These are phyloP conservation scores for Camelina hispida DNA, from an alignment of 345 rosid species.

Conservation along the genomic window DNA sequence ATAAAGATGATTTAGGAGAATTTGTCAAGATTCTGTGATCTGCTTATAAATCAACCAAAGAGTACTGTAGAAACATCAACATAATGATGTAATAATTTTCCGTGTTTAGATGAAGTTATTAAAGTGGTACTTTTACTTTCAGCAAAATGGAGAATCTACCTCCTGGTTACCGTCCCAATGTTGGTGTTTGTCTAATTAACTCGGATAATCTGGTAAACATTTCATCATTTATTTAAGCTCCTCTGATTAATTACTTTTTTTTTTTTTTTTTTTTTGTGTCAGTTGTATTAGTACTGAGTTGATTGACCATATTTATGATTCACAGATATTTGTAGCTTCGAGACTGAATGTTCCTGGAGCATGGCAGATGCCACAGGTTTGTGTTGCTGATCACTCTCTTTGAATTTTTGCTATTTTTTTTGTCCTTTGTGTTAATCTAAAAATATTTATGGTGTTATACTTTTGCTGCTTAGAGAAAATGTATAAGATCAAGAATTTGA, in stretches of 20 bases:
- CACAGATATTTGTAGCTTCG: conserved; percentile 92
- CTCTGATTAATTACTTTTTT: not conserved
- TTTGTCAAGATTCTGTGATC: conserved; percentile 18
- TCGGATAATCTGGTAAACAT: conserved; percentile 72
- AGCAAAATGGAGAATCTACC: conserved; percentile 81
- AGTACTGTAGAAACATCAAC: not conserved
- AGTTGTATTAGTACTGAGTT: not conserved
- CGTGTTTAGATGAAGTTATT: no score
- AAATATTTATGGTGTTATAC: not conserved
- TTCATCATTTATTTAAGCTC: conserved; percentile 6
- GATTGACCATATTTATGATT: conserved; percentile 6
- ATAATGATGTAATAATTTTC: not conserved
- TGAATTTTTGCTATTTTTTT: not conserved
- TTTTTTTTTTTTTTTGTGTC: conserved; percentile 15
- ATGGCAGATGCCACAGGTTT: conserved; percentile 99
- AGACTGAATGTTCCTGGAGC: conserved; percentile 99
- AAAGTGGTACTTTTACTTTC: not conserved
- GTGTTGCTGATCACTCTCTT: not conserved
- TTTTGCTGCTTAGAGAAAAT: not conserved
- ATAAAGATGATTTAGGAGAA: not conserved
- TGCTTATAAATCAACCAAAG: not conserved
- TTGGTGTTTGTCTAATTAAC: conserved; percentile 95
- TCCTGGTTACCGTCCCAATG: conserved; percentile 95
- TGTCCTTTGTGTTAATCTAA: not conserved
- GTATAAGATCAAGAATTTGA: not conserved